Base-by-base conservation (phyloP, 495 filamentous ascomycete species). In the Penicillium arizonense region DNA sequence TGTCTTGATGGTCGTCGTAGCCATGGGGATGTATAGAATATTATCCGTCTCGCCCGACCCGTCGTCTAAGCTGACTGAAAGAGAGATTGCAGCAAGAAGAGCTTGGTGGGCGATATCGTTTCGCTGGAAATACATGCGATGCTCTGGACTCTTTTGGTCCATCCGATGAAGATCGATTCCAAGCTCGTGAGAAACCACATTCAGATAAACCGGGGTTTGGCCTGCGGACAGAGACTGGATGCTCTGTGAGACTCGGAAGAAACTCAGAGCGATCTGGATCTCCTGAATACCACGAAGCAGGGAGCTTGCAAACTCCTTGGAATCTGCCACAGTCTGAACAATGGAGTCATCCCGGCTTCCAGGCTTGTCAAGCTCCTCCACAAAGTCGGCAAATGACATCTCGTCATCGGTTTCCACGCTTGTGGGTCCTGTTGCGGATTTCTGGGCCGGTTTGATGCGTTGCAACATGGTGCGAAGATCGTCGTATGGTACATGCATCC, bases 71-170 rank as follows among this genome's bases (percentile, higher is more conserved):
- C 90, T 94, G 50, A 97, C 79, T 2, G 92, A 92, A 33, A 97
- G 86, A 5, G 94, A 95, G 18, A 97, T 87, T 5, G 90, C 94
- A 14, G 94, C 91, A 26, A 95, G 78, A 38, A 99, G 79, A 20
- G 94, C 94, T 76, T 99, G 92, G 64, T 99, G 94, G 16, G 94
- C 94, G 56, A 97, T 82, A 60, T 97, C 95, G 47, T 87, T 84
- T 10, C 87, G 84, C 12, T 91, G 91, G 68, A 99, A 99, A 72
- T 99, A 99, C 94, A 99, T 99, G 47, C 92, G 87, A 80, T 99
- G 94, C 3, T 91, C 93, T 0, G 94, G 91, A 34, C 90, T 96
- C 59, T 88, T 93, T 24, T 89, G 88, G 64, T 99, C 95, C 52
- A 99, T 84, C 13, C 94, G 85, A 66, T 97, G 88, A 30, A 97